Evolutionary conservation across 2,329 filamentous ascomycete genomes (phyloP).

Genomic region (Aaosphaeria arxii): DNA sequence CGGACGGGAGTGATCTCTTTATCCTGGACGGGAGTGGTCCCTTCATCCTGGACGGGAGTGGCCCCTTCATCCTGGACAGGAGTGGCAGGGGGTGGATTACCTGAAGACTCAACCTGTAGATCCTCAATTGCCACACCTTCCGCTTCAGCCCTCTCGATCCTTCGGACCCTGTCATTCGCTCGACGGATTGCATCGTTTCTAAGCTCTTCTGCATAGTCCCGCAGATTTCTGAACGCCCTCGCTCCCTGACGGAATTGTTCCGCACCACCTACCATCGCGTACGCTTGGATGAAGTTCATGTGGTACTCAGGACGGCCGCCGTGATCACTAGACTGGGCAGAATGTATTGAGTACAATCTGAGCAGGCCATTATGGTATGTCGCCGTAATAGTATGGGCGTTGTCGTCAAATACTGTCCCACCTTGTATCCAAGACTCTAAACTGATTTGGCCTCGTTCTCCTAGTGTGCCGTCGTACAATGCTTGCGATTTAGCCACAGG

Average conservation of each 20-base stretch:
- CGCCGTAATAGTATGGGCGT: slow-evolving; percentile 38
- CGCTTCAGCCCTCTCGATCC: not conserved
- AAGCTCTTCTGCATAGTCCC: slow-evolving; percentile 7
- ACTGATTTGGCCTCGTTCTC: slow-evolving; percentile 35
- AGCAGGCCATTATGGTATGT: slow-evolving; percentile 38
- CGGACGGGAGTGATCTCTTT: no score
- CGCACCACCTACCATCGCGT: slow-evolving; percentile 1
- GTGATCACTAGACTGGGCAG: slow-evolving; percentile 26
- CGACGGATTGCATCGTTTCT: slow-evolving; percentile 4
- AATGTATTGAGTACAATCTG: slow-evolving; percentile 37
- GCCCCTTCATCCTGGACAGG: no score
- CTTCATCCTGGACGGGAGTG: no score
- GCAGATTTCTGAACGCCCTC: slow-evolving; percentile 4
- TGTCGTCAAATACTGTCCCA: no score
- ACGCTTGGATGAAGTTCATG: slow-evolving; percentile 28
- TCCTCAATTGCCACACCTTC: no score
- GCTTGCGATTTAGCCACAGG: slow-evolving; percentile 19
- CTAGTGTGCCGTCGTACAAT: slow-evolving; percentile 14
- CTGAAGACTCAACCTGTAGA: no score
- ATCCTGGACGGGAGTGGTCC: no score
- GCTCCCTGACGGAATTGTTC: slow-evolving; percentile 6
- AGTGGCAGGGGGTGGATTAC: no score
- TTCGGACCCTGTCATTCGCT: slow-evolving; percentile 5
- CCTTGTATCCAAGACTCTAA: slow-evolving; percentile 37
- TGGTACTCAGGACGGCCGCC: slow-evolving; percentile 37